Evolutionary conservation across 1,284 basidiomycete genomes (phyloP).

Genomic region (Boletellus sp.): DNA sequence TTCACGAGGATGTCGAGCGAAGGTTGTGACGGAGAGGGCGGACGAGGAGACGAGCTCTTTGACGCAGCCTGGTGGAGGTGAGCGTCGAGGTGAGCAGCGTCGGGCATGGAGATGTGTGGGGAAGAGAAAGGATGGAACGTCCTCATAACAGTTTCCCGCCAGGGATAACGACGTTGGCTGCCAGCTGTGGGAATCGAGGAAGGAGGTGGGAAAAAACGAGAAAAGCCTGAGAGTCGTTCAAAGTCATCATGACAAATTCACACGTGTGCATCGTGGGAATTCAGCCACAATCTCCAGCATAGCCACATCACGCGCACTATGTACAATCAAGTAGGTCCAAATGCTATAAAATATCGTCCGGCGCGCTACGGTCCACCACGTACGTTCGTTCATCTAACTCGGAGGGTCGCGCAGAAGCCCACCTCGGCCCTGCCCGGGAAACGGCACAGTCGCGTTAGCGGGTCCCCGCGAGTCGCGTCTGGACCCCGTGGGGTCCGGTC

Average conservation of each 20-base stretch:
- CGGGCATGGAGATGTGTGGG: conserved; percentile 43
- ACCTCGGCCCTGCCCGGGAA: conserved; percentile 38
- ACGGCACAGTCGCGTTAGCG: conserved; percentile 41
- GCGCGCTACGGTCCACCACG: background rate
- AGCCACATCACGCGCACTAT: conserved; percentile 8
- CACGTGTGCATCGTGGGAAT: conserved; percentile 32
- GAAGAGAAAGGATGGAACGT: conserved; percentile 41
- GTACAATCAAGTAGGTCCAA: background rate
- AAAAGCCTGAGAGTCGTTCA: conserved; percentile 32
- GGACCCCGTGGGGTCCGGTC: conserved; percentile 26
- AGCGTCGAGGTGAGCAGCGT: conserved; percentile 37
- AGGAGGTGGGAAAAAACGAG: conserved; percentile 38
- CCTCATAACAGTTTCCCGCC: conserved; percentile 41
- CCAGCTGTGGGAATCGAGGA: conserved; percentile 38
- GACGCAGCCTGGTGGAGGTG: conserved; percentile 35
- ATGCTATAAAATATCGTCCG: background rate
- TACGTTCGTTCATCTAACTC: conserved; percentile 19
- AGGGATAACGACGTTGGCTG: conserved; percentile 39
- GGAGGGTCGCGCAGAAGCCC: conserved; percentile 30
- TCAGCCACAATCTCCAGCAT: conserved; percentile 17
- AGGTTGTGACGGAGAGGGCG: conserved; percentile 38
- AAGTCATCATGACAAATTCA: conserved; percentile 28
- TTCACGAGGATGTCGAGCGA: conserved; percentile 43
- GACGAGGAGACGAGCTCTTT: conserved; percentile 37
- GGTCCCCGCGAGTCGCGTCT: conserved; percentile 37